These are phyloP conservation scores for Trichoderma sp. DNA, from an alignment of 2,329 filamentous ascomycete species.

Conservation along the genomic window DNA sequence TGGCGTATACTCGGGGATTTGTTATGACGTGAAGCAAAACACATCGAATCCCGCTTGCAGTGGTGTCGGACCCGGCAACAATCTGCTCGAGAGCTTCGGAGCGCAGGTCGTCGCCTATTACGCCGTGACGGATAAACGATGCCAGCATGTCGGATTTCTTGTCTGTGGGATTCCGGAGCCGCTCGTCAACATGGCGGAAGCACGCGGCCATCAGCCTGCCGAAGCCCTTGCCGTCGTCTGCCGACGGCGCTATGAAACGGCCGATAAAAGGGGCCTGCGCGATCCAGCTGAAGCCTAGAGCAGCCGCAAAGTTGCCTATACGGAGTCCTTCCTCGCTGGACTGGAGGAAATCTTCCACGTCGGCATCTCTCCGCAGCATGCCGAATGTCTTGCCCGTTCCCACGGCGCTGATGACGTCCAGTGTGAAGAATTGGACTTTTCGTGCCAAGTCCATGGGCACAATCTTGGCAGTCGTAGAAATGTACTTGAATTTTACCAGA, in stretches of 20 bases:
- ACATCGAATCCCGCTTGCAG: conserved; percentile 43
- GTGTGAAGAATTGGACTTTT: conserved; percentile 52
- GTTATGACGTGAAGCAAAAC: conserved; percentile 55
- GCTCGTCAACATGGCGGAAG: conserved; percentile 33
- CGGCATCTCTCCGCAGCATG: conserved; percentile 48
- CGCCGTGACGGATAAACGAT: conserved; percentile 45
- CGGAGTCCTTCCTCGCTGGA: conserved; percentile 39
- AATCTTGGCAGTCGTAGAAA: conserved; percentile 35
- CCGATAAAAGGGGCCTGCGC: conserved; percentile 35
- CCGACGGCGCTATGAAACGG: conserved; percentile 33
- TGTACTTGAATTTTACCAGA: conserved; percentile 49
- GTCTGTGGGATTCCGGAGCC: conserved; percentile 27
- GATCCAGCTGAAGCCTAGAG: conserved; percentile 35
- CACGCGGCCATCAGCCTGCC: conserved; percentile 39
- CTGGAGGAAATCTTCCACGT: conserved; percentile 45
- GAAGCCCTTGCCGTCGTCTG: conserved; percentile 37
- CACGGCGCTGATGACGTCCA: conserved; percentile 56
- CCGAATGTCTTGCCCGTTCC: conserved; percentile 54
- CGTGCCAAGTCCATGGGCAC: conserved; percentile 48
- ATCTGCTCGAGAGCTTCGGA: conserved; percentile 38
- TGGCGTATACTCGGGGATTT: conserved; percentile 48
- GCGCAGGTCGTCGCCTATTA: conserved; percentile 38
- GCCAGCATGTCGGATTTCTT: conserved; percentile 44
- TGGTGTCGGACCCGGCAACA: conserved; percentile 57
- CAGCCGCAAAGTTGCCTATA: conserved; percentile 33